These are phyloP conservation scores for Penicillium alfredii DNA, from an alignment of 495 filamentous ascomycete species.

Conservation along the genomic window DNA sequence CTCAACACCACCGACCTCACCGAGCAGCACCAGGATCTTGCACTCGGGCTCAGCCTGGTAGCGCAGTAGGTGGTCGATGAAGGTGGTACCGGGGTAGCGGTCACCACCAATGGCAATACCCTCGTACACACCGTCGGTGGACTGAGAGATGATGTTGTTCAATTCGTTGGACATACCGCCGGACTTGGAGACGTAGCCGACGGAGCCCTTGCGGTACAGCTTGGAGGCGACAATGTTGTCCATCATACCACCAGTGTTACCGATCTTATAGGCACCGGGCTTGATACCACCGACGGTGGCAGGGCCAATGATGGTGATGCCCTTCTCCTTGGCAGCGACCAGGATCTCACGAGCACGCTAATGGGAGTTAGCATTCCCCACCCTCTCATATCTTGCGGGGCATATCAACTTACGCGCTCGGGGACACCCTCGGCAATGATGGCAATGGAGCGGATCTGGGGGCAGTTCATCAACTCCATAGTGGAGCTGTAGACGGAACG, in stretches of 20 bases:
- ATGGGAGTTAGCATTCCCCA: constrained; percentile 14
- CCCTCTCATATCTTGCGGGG: not conserved
- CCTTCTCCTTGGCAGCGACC: constrained; percentile 93
- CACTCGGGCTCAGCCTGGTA: constrained; percentile 94
- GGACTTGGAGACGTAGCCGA: constrained; percentile 99
- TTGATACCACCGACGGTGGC: constrained; percentile 99
- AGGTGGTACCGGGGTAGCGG: constrained; percentile 95
- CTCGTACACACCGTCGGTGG: constrained; percentile 95
- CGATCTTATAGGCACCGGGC: constrained; percentile 98
- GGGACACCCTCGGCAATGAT: constrained; percentile 99
- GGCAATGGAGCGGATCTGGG: constrained; percentile 95
- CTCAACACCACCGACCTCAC: constrained; percentile 98
- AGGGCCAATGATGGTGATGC: constrained; percentile 96
- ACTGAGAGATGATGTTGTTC: constrained; percentile 97
- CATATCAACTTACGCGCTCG: constrained; percentile 66
- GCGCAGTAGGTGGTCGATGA: constrained; percentile 95
- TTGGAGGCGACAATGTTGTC: constrained; percentile 99
- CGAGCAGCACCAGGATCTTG: constrained; percentile 92
- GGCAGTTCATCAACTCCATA: constrained; percentile 95
- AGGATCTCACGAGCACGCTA: constrained; percentile 95
- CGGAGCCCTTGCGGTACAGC: constrained; percentile 97
- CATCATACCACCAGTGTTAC: constrained; percentile 99
- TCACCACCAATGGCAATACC: constrained; percentile 99
- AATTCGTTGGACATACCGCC: constrained; percentile 99
- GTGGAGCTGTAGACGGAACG: constrained; percentile 97